Evolutionary conservation across 495 filamentous ascomycete genomes (phyloP).

Genomic region (Penicillium silybi): DNA sequence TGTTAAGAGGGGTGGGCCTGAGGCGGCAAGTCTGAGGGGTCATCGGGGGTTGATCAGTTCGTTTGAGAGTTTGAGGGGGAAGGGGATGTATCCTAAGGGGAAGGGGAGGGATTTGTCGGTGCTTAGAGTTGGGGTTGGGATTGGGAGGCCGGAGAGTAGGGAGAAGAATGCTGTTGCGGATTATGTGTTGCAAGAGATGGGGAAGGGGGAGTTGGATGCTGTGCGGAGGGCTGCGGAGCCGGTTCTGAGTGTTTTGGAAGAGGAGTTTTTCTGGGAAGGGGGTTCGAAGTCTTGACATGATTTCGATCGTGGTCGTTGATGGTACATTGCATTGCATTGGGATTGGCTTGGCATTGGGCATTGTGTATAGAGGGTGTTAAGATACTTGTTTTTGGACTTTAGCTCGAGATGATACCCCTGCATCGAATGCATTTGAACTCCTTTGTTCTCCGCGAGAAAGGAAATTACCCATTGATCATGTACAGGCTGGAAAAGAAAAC

Average conservation of each 20-base stretch:
- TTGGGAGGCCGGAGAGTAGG: conserved; percentile 62
- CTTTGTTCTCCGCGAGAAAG: background rate
- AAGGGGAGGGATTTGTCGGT: conserved; percentile 30
- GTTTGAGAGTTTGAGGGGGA: conserved; percentile 42
- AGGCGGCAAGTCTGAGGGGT: conserved; percentile 55
- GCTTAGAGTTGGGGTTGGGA: conserved; percentile 62
- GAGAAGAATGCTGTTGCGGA: conserved; percentile 54
- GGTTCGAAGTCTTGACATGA: background rate
- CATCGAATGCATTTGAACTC: conserved; percentile 7
- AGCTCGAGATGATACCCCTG: conserved; percentile 16
- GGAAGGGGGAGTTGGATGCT: conserved; percentile 41
- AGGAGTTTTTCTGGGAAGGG: conserved; percentile 32
- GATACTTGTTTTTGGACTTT: background rate
- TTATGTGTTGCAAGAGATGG: conserved; percentile 68
- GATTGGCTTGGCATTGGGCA: background rate
- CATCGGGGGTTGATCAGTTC: conserved; percentile 79
- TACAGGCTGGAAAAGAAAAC: background rate
- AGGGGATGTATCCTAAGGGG: conserved; percentile 26
- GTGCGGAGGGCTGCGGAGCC: conserved; percentile 47
- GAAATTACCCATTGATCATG: conserved; percentile 4
- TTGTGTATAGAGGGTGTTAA: background rate
- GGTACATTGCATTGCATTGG: background rate
- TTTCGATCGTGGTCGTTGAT: background rate
- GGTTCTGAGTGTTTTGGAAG: conserved; percentile 47
- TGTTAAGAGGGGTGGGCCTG: conserved; percentile 49